A percentile compares a stretch with the other conserved stretches of the same genome.
Conservation (phyloP, 2,329 filamentous ascomycete species). For the Ophiostoma perfectum region DNA sequence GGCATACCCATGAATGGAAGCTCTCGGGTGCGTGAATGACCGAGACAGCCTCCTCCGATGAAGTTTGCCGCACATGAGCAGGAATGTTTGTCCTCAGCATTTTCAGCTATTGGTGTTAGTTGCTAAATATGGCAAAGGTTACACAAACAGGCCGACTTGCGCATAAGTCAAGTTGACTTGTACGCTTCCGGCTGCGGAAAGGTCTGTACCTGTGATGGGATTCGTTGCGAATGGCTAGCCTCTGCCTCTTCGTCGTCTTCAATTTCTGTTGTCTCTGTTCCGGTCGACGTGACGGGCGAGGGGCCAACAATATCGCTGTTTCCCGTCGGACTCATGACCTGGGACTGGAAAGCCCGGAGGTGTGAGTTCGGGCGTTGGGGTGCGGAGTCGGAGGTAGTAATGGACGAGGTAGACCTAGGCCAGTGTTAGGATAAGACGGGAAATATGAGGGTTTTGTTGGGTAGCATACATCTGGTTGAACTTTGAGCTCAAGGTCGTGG, state of each 20-base stretch:
- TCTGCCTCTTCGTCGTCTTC: conserved; percentile 58
- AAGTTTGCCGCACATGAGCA: conserved; percentile 51
- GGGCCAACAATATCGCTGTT: conserved; percentile 70
- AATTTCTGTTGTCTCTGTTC: conserved; percentile 77
- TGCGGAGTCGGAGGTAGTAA: conserved; percentile 39
- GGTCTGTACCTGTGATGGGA: conserved; percentile 33
- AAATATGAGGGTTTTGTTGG: conserved; percentile 39
- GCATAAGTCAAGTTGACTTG: too few relatives aligned
- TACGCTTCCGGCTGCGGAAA: neutral
- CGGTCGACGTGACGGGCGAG: conserved; percentile 79
- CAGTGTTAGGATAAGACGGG: conserved; percentile 22
- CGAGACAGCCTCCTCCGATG: conserved; percentile 74
- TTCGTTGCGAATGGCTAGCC: conserved; percentile 27
- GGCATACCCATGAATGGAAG: conserved; percentile 69
- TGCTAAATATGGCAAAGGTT: neutral
- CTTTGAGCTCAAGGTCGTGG: conserved; percentile 44
- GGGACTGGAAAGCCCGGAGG: conserved; percentile 45
- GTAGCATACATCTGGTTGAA: conserved; percentile 49
- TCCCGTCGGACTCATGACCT: conserved; percentile 57
- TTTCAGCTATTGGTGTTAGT: conserved; percentile 36
- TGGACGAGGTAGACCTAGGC: conserved; percentile 36
- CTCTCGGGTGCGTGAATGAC: conserved; percentile 87
- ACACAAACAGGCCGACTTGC: too few relatives aligned
- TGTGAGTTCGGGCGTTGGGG: conserved; percentile 50
- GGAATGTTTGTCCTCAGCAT: conserved; percentile 54